These are phyloP conservation scores for Lactarius deliciosus DNA, from an alignment of 768 basidiomycete species.

Conservation along the genomic window DNA sequence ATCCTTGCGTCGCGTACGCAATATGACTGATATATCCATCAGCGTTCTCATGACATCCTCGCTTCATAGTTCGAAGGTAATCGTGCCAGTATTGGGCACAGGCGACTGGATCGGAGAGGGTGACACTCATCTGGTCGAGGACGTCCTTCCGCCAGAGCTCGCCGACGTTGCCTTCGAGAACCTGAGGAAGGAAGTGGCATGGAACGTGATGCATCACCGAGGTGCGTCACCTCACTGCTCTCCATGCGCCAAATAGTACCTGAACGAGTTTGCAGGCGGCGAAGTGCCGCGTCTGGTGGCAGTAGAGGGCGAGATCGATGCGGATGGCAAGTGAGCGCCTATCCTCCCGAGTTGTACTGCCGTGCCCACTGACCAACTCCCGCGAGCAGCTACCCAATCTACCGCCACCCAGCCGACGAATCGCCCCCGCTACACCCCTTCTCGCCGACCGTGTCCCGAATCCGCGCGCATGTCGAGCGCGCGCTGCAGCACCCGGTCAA, in stretches of 20 bases:
- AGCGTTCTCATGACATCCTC: neutral
- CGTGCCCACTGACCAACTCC: conserved; percentile 8
- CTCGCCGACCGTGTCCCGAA: conserved; percentile 63
- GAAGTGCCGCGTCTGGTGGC: conserved; percentile 69
- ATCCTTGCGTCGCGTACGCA: neutral
- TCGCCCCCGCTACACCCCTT: conserved; percentile 68
- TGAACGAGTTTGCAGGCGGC: conserved; percentile 48
- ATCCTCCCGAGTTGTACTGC: neutral
- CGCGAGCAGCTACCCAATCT: conserved; percentile 62
- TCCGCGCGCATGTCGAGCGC: conserved; percentile 61
- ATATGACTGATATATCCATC: neutral
- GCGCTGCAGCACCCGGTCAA: conserved; percentile 67
- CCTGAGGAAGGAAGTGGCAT: conserved; percentile 62
- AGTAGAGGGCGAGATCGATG: conserved; percentile 54
- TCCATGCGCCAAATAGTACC: neutral
- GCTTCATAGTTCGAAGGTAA: conserved; percentile 9
- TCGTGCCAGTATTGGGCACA: conserved; percentile 11
- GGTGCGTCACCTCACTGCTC: conserved; percentile 41
- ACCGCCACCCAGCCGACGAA: conserved; percentile 80
- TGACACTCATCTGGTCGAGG: conserved; percentile 59
- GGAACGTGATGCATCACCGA: conserved; percentile 73
- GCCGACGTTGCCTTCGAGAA: conserved; percentile 57
- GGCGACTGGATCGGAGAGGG: conserved; percentile 59
- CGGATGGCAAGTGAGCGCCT: conserved; percentile 47
- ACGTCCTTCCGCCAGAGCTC: conserved; percentile 57